phyloP scores from a whole-genome alignment of 257 asterid species.

The Linaria vulgaris region DNA sequence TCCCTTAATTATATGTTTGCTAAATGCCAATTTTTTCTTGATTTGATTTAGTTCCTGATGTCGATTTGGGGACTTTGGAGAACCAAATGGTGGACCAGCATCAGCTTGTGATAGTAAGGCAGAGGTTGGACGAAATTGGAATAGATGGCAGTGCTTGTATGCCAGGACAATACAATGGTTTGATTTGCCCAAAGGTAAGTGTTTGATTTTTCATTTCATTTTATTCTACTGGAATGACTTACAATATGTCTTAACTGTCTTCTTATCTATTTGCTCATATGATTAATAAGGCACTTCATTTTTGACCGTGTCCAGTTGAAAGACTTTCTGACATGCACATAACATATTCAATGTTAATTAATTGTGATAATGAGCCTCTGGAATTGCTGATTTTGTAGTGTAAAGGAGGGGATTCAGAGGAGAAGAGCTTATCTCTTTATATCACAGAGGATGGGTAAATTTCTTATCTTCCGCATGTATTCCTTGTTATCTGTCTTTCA shows the following conservation, averaged over 20 bases:
- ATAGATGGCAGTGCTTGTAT: constrained; percentile 40
- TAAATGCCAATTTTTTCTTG: not conserved
- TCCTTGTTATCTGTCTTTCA: not conserved
- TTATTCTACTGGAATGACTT: too few relatives aligned
- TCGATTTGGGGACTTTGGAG: constrained; percentile 40
- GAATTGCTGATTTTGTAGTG: constrained; percentile 56
- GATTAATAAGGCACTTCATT: too few relatives aligned
- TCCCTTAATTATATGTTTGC: not conserved
- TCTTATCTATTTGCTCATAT: too few relatives aligned
- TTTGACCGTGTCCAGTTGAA: too few relatives aligned
- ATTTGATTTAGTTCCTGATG: constrained; percentile 44
- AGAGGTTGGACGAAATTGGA: constrained; percentile 59
- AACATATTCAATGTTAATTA: too few relatives aligned
- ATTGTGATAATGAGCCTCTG: constrained; percentile 18
- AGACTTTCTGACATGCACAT: too few relatives aligned
- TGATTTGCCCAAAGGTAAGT: constrained; percentile 75
- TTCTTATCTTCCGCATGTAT: not conserved
- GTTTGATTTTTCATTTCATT: not conserved
- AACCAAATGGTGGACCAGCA: constrained; percentile 37
- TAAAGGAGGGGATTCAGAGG: constrained; percentile 64
- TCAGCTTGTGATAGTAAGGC: constrained; percentile 37
- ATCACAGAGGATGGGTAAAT: constrained; percentile 68
- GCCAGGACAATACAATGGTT: constrained; percentile 65
- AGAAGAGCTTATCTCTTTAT: constrained; percentile 75
- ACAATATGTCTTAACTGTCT: too few relatives aligned